These are phyloP conservation scores for Cladosporium colombiae DNA, from an alignment of 2,329 filamentous ascomycete species.

Conservation along the genomic window DNA sequence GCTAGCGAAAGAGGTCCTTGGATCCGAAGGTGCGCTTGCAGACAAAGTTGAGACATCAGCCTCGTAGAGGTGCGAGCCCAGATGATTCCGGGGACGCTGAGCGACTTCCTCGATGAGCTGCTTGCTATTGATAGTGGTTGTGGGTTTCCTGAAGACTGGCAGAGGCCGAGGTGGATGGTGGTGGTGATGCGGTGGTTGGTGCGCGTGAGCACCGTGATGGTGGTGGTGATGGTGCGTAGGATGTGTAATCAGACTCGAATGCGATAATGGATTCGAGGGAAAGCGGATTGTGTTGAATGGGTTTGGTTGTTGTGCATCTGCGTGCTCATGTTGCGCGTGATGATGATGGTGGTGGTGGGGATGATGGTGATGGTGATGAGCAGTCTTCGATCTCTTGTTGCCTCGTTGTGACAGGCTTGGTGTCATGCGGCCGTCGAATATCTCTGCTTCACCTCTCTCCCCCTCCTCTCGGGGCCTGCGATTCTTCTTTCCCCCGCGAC, in stretches of 20 bases:
- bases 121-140: slow-evolving; percentile 67
- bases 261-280: slow-evolving; percentile 32
- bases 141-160: slow-evolving; percentile 58
- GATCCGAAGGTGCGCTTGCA: slow-evolving; percentile 43
- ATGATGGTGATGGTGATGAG: slow-evolving; percentile 57
- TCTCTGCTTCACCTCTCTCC: slow-evolving; percentile 63
- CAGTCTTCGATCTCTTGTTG: slow-evolving; percentile 60
- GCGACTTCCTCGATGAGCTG: slow-evolving; percentile 71
- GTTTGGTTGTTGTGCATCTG: slow-evolving; percentile 33
- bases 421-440: slow-evolving; percentile 62
- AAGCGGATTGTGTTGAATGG: slow-evolving; percentile 37
- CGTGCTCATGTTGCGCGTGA: slow-evolving; percentile 33
- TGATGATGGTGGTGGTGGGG: slow-evolving; percentile 55
- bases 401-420: slow-evolving; percentile 63
- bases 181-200: slow-evolving; percentile 38
- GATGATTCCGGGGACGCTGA: slow-evolving; percentile 71
- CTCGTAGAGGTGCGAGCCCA: slow-evolving; percentile 82
- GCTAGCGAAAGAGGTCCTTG: slow-evolving; percentile 59
- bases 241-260: slow-evolving; percentile 32
- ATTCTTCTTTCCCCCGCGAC: slow-evolving; percentile 23
- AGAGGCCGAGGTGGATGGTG: slow-evolving; percentile 38
- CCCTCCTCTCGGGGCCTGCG: slow-evolving; percentile 79
- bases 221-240: slow-evolving; percentile 41
- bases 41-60: slow-evolving; percentile 55
- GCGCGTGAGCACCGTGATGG: slow-evolving; percentile 39